A percentile compares a stretch with the other conserved stretches of the same genome.
phyloP scores from a whole-genome alignment of 805 yeast species.

The Wickerhamiella vanderwaltii region DNA sequence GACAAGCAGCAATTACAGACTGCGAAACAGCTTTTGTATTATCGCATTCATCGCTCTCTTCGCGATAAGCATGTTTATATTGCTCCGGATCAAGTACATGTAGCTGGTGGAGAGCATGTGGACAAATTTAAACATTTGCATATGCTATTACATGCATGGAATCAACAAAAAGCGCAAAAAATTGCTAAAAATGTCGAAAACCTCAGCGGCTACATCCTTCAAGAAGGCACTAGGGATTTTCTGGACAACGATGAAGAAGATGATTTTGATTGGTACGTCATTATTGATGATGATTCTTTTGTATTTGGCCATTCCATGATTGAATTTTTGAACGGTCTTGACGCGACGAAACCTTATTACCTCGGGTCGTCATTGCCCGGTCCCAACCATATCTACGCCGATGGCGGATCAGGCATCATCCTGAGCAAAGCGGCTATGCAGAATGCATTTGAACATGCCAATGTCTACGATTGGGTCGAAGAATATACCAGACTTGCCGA shows the following conservation, averaged over 20 bases:
- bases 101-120: conserved; percentile 16
- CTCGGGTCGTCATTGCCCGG: conserved; percentile 16
- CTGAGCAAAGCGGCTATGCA: conserved; percentile 16
- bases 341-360: conserved; percentile 16
- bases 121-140: conserved; percentile 21
- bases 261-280: conserved; percentile 19
- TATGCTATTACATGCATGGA: conserved; percentile 21
- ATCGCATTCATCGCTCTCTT: conserved; percentile 19
- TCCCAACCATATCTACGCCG: conserved; percentile 15
- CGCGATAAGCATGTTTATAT: conserved; percentile 19
- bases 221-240: neutral
- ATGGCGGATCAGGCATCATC: conserved; percentile 20
- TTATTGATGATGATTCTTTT: conserved; percentile 16
- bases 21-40: conserved; percentile 17
- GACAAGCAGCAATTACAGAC: conserved; percentile 9
- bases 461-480: conserved; percentile 5
- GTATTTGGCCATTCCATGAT: conserved; percentile 15
- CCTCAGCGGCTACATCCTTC: conserved; percentile 1
- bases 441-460: conserved; percentile 14
- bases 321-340: conserved; percentile 11
- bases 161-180: conserved; percentile 3
- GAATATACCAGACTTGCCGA: conserved; percentile 17
- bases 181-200: neutral
- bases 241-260: neutral
- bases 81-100: conserved; percentile 15